Evolutionary conservation across 2,329 filamentous ascomycete genomes (phyloP).

Genomic region (Pseudogymnoascus sp.): DNA sequence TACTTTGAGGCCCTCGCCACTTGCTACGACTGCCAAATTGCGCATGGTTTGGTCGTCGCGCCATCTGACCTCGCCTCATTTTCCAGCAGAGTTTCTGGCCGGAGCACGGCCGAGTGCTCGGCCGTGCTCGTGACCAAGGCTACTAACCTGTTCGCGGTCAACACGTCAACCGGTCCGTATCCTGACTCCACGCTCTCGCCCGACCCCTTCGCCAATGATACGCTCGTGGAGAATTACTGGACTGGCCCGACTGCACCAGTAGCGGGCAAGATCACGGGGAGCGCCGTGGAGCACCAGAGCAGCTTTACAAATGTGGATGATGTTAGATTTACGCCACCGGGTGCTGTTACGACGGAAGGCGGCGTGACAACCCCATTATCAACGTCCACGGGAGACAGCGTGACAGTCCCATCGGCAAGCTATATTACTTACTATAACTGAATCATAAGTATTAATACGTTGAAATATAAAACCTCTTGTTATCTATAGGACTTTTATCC

Average conservation of each 20-base stretch:
- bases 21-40: conserved; percentile 1
- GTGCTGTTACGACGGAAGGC: neutral
- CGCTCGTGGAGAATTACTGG: conserved; percentile 1
- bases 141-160: neutral
- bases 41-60: neutral
- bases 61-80: neutral
- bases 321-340: neutral
- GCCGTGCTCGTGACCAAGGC: neutral
- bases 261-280: conserved; percentile 9
- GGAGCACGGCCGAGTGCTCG: neutral
- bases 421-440: too few relatives aligned
- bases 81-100: neutral
- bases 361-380: neutral
- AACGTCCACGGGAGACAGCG: neutral
- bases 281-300: neutral
- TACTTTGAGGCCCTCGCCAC: conserved; percentile 2
- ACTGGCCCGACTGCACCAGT: neutral
- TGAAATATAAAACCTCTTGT: too few relatives aligned
- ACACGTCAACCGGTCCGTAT: neutral
- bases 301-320: neutral
- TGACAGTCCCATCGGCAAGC: neutral
- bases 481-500: too few relatives aligned
- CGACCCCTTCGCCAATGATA: conserved; percentile 7
- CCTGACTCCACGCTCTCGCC: neutral
- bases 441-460: too few relatives aligned